A percentile compares a stretch with the other conserved stretches of the same genome.
Evolutionary conservation across 1,139 yeast species (phyloP).

Genomic region (Candida buenavistaensis): DNA sequence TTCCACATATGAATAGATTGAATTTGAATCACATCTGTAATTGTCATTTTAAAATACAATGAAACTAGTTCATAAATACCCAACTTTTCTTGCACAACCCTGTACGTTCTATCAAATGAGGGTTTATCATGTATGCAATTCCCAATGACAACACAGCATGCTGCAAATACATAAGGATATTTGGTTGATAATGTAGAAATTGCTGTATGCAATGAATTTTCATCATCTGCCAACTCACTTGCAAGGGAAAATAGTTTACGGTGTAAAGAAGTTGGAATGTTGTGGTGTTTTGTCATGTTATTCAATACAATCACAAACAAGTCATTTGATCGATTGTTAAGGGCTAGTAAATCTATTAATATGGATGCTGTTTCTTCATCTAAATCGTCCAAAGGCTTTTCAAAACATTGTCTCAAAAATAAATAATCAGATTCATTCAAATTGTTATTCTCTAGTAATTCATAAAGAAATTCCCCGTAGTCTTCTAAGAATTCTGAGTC

Average conservation of each 20-base stretch:
- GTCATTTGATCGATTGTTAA: slow-evolving; percentile 17
- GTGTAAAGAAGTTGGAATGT: slow-evolving; percentile 15
- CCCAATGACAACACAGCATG: slow-evolving; percentile 35
- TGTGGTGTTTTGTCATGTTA: slow-evolving; percentile 7
- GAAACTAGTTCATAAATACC: slow-evolving; percentile 19
- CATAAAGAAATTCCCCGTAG: slow-evolving; percentile 10
- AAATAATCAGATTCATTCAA: slow-evolving; percentile 5
- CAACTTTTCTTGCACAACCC: slow-evolving; percentile 9
- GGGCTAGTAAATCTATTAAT: slow-evolving; percentile 19
- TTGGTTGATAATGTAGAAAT: slow-evolving; percentile 9
- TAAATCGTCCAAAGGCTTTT: slow-evolving; percentile 10
- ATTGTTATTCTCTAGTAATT: slow-evolving; percentile 3
- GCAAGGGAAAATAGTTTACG: slow-evolving; percentile 37
- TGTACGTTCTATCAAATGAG: slow-evolving; percentile 18
- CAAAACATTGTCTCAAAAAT: slow-evolving; percentile 5
- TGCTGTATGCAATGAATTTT: slow-evolving; percentile 16
- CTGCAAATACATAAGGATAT: slow-evolving; percentile 32
- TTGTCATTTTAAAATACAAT: slow-evolving; percentile 21
- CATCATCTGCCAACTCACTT: slow-evolving; percentile 39
- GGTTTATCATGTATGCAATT: slow-evolving; percentile 29
- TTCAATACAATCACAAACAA: slow-evolving; percentile 12
- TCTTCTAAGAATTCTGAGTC: slow-evolving; percentile 6
- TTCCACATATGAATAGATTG: slow-evolving; percentile 41
- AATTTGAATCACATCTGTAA: slow-evolving; percentile 39
- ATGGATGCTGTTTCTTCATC: slow-evolving; percentile 16